Percentiles rank a stretch among this genome's conserved stretches.
Evolutionary conservation across 495 filamentous ascomycete genomes (phyloP).

Genomic region (Staphylotrichum longicolle): DNA sequence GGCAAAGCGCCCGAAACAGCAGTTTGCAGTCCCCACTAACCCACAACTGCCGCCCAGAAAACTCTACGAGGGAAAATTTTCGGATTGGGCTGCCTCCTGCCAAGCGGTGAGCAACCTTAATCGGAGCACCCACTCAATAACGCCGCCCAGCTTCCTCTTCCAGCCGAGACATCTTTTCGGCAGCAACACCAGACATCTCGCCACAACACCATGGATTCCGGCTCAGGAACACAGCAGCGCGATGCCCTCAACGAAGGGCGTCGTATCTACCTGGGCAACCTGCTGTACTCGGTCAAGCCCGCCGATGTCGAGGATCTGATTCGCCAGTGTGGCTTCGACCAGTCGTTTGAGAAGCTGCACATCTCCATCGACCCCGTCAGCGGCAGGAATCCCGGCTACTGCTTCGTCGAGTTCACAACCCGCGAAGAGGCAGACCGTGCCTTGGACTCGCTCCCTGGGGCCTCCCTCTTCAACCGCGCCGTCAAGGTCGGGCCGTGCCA

Average conservation of each 20-base stretch:
- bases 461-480: slow-evolving; percentile 51
- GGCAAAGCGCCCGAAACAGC: not conserved
- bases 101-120: not conserved
- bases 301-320: slow-evolving; percentile 61
- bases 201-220: slow-evolving; percentile 7
- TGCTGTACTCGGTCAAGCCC: slow-evolving; percentile 62
- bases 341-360: slow-evolving; percentile 55
- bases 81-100: slow-evolving; percentile 4
- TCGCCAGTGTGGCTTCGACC: slow-evolving; percentile 40
- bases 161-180: not conserved
- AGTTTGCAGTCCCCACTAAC: slow-evolving; percentile 7
- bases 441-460: slow-evolving; percentile 55
- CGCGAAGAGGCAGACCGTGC: slow-evolving; percentile 57
- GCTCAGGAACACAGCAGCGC: slow-evolving; percentile 16
- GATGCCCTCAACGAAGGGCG: slow-evolving; percentile 50
- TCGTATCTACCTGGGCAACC: slow-evolving; percentile 65
- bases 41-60: slow-evolving; percentile 9
- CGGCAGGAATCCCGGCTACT: slow-evolving; percentile 67
- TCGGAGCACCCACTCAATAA: not conserved
- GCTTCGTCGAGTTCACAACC: slow-evolving; percentile 62
- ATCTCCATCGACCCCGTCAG: slow-evolving; percentile 67
- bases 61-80: slow-evolving; percentile 4
- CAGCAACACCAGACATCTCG: not conserved
- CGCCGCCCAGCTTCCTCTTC: not conserved
- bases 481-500: slow-evolving; percentile 63